A percentile compares a stretch with the other conserved stretches of the same genome.
phyloP scores from a whole-genome alignment of 495 filamentous ascomycete species.

The Massariosphaeria phaeospora region DNA sequence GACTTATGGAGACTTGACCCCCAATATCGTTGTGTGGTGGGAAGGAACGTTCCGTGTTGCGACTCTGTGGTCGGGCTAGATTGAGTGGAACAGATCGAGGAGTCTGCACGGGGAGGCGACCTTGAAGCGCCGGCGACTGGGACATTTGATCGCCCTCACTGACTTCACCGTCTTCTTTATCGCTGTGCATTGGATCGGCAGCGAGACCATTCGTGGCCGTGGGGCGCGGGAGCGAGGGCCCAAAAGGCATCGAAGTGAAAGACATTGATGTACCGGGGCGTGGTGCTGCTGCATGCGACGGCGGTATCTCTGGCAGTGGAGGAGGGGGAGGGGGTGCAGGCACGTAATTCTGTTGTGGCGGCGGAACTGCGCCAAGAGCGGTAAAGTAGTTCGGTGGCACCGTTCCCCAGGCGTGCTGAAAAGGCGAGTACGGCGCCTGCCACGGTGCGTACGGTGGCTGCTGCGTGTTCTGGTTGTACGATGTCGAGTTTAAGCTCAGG shows the following conservation, averaged over 20 bases:
- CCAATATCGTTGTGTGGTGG: background rate
- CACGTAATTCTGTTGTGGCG: background rate
- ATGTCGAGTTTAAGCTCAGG: background rate
- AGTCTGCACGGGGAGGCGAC: background rate
- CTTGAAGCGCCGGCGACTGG: conserved; percentile 27
- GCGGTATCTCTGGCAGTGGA: no score
- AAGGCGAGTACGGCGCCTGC: background rate
- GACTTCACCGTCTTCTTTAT: conserved; percentile 68
- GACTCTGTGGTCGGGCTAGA: background rate
- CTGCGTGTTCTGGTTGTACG: conserved; percentile 1
- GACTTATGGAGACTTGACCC: background rate
- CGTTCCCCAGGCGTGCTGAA: no score
- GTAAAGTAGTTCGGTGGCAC: no score
- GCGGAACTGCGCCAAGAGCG: background rate
- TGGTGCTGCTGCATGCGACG: background rate
- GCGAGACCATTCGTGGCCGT: conserved; percentile 33
- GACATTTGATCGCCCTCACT: conserved; percentile 58
- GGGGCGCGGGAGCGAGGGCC: conserved; percentile 16
- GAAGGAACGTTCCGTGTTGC: no score
- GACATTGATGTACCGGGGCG: conserved; percentile 4
- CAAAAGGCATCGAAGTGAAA: background rate
- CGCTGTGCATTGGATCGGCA: conserved; percentile 25
- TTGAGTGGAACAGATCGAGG: conserved; percentile 19
- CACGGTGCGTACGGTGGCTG: background rate
- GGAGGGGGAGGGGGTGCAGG: background rate